These are phyloP conservation scores for Sparassis latifolia DNA, from an alignment of 1,284 basidiomycete genomes.

Conservation along the genomic window DNA sequence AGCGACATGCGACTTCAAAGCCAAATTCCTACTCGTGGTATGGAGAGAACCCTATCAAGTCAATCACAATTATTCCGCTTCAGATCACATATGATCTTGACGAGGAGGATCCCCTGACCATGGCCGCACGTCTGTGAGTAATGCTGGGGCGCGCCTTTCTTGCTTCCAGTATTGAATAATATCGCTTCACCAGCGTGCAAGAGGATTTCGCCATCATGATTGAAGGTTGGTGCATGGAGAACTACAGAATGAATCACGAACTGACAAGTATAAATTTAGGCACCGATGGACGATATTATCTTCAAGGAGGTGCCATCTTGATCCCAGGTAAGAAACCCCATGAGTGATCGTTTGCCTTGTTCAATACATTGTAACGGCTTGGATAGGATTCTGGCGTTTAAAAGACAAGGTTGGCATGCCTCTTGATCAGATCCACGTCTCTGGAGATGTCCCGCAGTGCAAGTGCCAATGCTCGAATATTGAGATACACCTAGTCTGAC, in stretches of 20 bases:
- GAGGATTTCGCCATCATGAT: conserved; percentile 77
- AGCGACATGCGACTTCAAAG: conserved; percentile 26
- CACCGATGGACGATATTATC: conserved; percentile 61
- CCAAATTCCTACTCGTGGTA: conserved; percentile 40
- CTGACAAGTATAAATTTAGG: conserved; percentile 26
- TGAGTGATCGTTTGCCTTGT: too few relatives aligned
- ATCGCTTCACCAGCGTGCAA: conserved; percentile 36
- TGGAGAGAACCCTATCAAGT: conserved; percentile 41
- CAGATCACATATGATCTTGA: conserved; percentile 45
- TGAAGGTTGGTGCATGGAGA: conserved; percentile 40
- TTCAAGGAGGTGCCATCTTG: conserved; percentile 67
- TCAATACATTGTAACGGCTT: not conserved
- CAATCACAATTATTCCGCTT: conserved; percentile 48
- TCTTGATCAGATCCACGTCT: conserved; percentile 67
- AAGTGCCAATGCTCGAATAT: conserved; percentile 19
- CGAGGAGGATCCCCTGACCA: conserved; percentile 51
- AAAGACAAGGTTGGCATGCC: conserved; percentile 70
- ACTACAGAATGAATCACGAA: too few relatives aligned
- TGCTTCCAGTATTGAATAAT: too few relatives aligned
- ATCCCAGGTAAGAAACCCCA: conserved; percentile 42
- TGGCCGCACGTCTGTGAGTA: conserved; percentile 51
- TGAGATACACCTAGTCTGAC: too few relatives aligned
- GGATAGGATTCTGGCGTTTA: conserved; percentile 69
- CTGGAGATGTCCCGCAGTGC: conserved; percentile 69
- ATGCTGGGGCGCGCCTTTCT: not conserved